These are phyloP conservation scores for Mortierella sp. DNA, from an alignment of 371 early-diverging fungal genomes.

Conservation along the genomic window DNA sequence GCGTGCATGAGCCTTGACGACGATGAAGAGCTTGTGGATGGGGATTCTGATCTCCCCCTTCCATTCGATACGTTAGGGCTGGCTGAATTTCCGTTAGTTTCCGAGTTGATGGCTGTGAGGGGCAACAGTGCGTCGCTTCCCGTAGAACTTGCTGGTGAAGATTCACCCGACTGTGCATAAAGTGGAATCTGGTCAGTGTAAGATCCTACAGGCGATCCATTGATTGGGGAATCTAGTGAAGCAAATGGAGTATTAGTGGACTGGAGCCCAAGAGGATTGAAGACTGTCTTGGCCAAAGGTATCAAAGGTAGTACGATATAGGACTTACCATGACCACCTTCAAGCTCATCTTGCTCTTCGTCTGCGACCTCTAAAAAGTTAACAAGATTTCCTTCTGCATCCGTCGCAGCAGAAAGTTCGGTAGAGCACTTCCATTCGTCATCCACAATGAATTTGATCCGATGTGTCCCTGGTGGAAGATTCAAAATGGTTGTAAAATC, in stretches of 20 bases:
- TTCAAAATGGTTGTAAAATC: conserved; percentile 89
- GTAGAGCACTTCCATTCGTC: conserved; percentile 97
- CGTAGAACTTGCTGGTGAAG: conserved; percentile 32
- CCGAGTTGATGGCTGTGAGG: conserved; percentile 34
- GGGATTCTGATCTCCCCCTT: conserved; percentile 5
- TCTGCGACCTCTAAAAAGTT: conserved; percentile 91
- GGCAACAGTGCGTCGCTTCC: conserved; percentile 35
- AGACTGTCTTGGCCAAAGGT: neutral
- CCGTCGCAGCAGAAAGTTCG: conserved; percentile 91
- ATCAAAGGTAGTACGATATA: neutral
- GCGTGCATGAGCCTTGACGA: conserved; percentile 36
- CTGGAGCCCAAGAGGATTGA: neutral
- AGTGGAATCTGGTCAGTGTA: conserved; percentile 52
- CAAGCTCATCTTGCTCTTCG: conserved; percentile 61
- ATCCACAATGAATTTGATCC: conserved; percentile 97
- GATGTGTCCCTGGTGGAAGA: conserved; percentile 93
- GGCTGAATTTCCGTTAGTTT: neutral
- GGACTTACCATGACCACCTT: conserved; percentile 43
- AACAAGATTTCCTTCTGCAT: conserved; percentile 95
- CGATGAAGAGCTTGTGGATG: conserved; percentile 21
- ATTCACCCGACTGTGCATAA: conserved; percentile 38
- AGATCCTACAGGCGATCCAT: conserved; percentile 53
- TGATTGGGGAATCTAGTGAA: conserved; percentile 43
- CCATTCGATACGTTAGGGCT: conserved; percentile 16
- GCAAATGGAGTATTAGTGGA: neutral